Evolutionary conservation across 176 grass and related monocot species (phyloP).

Genomic region (Lolium perenne): DNA sequence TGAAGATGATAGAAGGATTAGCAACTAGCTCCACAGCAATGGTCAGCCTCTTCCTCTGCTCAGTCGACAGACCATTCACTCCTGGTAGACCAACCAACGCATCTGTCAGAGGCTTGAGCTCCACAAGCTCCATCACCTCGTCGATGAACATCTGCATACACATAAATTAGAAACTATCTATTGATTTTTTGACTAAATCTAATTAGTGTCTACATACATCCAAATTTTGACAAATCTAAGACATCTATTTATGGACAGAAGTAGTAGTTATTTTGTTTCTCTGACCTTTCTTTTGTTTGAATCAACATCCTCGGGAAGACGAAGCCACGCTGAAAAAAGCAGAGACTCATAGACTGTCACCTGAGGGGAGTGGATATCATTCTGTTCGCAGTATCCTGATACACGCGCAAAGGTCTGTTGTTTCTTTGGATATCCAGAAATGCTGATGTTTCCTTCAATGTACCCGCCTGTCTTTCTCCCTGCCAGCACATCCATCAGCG

Average conservation of each 20-base stretch:
- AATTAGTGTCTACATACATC: neutral
- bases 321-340: constrained; percentile 91
- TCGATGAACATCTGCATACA: constrained; percentile 74
- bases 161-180: constrained; percentile 38
- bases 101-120: constrained; percentile 69
- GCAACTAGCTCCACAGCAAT: constrained; percentile 93
- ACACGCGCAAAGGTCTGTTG: constrained; percentile 95
- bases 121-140: constrained; percentile 92
- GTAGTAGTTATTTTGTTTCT: neutral
- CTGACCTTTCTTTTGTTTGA: constrained; percentile 70
- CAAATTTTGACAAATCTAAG: too few species aligned
- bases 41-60: constrained; percentile 88
- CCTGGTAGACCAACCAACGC: constrained; percentile 81
- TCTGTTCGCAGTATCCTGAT: constrained; percentile 93
- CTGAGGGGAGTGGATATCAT: constrained; percentile 91
- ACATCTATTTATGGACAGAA: too few species aligned
- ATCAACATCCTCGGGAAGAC: constrained; percentile 77
- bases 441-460: constrained; percentile 76
- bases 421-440: constrained; percentile 90
- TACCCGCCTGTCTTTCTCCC: constrained; percentile 94
- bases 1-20: constrained; percentile 91
- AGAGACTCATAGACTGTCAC: constrained; percentile 86
- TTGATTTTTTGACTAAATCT: neutral
- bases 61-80: constrained; percentile 82
- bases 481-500: constrained; percentile 94